Evolutionary conservation across 176 grass and related monocot genomes (phyloP).

Genomic region (Phoenix dactylifera): DNA sequence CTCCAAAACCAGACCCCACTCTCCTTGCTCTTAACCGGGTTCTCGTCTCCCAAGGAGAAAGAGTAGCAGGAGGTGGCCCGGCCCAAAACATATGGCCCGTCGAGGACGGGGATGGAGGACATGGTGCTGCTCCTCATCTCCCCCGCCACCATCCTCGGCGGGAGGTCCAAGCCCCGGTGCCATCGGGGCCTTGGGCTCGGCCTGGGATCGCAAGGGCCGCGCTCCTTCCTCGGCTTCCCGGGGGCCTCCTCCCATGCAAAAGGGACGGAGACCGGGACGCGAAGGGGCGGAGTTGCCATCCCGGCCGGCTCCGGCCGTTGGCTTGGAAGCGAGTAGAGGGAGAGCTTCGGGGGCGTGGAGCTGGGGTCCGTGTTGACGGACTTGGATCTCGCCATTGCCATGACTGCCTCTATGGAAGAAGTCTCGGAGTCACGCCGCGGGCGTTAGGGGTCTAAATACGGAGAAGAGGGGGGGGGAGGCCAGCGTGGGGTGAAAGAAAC

Average conservation of each 20-base stretch:
- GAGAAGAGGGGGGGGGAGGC: no score
- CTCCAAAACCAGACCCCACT: constrained; percentile 22
- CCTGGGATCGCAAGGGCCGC: no score
- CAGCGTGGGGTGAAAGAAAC: no score
- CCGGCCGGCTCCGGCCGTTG: constrained; percentile 4
- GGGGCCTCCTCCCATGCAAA: constrained; percentile 75
- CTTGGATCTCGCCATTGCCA: no score
- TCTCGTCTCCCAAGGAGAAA: not conserved
- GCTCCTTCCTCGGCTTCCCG: constrained; percentile 38
- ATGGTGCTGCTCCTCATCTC: not conserved
- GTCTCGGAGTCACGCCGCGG: no score
- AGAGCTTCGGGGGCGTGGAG: constrained; percentile 8
- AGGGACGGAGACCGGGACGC: constrained; percentile 32
- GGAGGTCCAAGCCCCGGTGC: constrained; percentile 35
- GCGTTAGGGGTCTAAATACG: no score
- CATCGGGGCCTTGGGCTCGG: not conserved
- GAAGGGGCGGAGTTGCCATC: constrained; percentile 33
- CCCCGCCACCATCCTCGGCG: constrained; percentile 37
- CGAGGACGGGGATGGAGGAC: not conserved
- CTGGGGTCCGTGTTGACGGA: not conserved
- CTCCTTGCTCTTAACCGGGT: not conserved
- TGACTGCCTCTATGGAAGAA: no score
- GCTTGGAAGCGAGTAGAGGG: constrained; percentile 8
- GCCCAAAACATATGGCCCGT: not conserved
- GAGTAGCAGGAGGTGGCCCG: not conserved